Evolutionary conservation across 352 stramenopile genomes (phyloP), one percentile per base, ranked within the genome.

Genomic region (Globisporangium alternatum): DNA sequence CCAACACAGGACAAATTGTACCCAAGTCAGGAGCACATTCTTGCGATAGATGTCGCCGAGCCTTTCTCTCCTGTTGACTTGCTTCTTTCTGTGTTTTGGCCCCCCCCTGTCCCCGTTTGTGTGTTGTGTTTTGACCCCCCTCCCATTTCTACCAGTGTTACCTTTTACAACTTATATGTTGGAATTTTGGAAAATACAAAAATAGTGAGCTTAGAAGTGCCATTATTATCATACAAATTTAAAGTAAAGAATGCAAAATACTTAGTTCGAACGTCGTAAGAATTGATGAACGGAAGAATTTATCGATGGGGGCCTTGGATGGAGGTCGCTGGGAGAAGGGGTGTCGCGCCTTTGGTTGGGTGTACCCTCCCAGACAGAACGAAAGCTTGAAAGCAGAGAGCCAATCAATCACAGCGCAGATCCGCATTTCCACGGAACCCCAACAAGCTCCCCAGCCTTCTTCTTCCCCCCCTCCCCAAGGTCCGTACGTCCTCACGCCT

Each of bases 21-120:
- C 25, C 47, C 47, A 54, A 21, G 3, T 53, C 22, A 35, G 47
- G 15, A 9, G 10, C 21, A 30, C 12, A 28, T 33, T 31, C 5
- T 19, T 45, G 39, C 47, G 47, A 54, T 54, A 64, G 66, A 78
- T 71, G 68, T 80, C 73, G 73, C 73, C 73, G 43, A 39, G 19
- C 63, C 69, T n/a, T 35, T 28, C 35, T 22, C 43, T 49, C 47
- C 41, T 12, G 9, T 45, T 47, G 19, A 45, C 39, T 58, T 55
- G 28, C 56, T 65, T 41, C 35, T 60, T 66, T 66, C 60, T 45
- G 60, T 66, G 41, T 66, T 65, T 60, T 60, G 41, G 22, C n/a
- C 43, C 61, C n/a, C 43, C 61, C 52, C 61, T 67, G 52, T 67
- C 61, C 51, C 61, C 51, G 30, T 31, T 15, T 44, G n/a, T 56